A percentile compares a stretch with the other conserved stretches of the same genome.
phyloP scores from a whole-genome alignment of 345 rosid species.

The Noccaea caerulescens region DNA sequence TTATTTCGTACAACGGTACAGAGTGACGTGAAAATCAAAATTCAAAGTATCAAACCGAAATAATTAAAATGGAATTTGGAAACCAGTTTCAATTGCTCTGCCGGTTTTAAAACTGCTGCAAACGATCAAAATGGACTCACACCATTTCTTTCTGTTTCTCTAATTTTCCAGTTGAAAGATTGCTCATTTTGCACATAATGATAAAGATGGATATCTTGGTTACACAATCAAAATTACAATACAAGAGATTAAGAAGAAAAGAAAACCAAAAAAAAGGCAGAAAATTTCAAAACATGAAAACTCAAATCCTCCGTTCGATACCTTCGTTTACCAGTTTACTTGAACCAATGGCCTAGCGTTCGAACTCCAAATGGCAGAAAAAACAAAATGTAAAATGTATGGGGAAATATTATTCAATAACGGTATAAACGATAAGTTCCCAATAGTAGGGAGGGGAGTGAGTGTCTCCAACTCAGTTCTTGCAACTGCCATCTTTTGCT shows the following conservation, averaged over 20 bases:
- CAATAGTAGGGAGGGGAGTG: neutral
- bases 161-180: neutral
- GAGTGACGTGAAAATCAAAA: neutral
- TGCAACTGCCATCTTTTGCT: constrained; percentile 3
- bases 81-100: neutral
- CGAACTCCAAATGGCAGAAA: constrained; percentile 17
- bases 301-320: constrained; percentile 29
- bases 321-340: constrained; percentile 15
- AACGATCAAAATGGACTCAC: neutral
- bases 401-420: constrained; percentile 36
- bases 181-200: neutral
- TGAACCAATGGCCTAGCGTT: constrained; percentile 18
- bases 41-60: neutral
- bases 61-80: neutral
- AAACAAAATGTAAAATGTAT: constrained; percentile 35
- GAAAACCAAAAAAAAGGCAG: too few species aligned
- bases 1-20: neutral
- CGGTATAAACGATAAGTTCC: constrained; percentile 41
- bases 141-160: neutral
- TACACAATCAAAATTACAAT: constrained; percentile 44
- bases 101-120: neutral
- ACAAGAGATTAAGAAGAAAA: constrained; percentile 17
- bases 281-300: constrained; percentile 31
- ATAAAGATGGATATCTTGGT: constrained; percentile 28
- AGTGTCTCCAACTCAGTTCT: constrained; percentile 25